A percentile compares a stretch with the other conserved stretches of the same genome.
These are phyloP conservation scores for Hanseniaspora meyeri DNA, from an alignment of 805 yeast genomes.

Conservation along the genomic window DNA sequence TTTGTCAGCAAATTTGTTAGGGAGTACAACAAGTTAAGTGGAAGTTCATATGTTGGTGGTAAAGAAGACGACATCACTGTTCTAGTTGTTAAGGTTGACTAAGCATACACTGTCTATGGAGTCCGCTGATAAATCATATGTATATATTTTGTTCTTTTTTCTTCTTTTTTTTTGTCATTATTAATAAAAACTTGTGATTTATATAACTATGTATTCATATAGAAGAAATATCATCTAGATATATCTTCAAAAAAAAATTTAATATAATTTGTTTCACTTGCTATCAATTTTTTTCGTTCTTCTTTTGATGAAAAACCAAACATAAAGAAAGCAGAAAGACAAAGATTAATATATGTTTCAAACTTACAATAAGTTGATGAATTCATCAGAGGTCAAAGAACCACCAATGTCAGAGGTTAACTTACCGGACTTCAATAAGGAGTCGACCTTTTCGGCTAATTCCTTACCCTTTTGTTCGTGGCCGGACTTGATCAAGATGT, in stretches of 20 bases:
- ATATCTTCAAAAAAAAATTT: background rate
- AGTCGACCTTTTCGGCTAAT: slow-evolving; percentile 3
- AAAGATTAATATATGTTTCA: background rate
- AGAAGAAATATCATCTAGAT: background rate
- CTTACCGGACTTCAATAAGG: slow-evolving; percentile 10
- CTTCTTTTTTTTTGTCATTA: no score
- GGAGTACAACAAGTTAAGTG: slow-evolving; percentile 52
- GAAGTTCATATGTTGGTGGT: slow-evolving; percentile 71
- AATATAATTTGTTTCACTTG: no score
- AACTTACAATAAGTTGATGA: slow-evolving; percentile 10
- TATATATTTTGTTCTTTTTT: no score
- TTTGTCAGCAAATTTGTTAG: slow-evolving; percentile 81
- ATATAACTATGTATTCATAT: background rate
- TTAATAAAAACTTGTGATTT: background rate
- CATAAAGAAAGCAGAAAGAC: background rate
- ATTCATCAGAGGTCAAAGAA: slow-evolving; percentile 13
- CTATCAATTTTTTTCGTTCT: no score
- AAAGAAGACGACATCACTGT: slow-evolving; percentile 91
- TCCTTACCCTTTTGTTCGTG: slow-evolving; percentile 13
- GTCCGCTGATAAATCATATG: background rate
- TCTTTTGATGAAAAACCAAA: background rate
- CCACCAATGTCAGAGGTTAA: slow-evolving; percentile 13
- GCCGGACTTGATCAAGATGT: slow-evolving; percentile 10
- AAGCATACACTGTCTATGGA: background rate
- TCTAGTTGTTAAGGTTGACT: slow-evolving; percentile 55